These are phyloP conservation scores for Beauveria asiatica DNA, from an alignment of 2,329 filamentous ascomycete species.

Conservation along the genomic window DNA sequence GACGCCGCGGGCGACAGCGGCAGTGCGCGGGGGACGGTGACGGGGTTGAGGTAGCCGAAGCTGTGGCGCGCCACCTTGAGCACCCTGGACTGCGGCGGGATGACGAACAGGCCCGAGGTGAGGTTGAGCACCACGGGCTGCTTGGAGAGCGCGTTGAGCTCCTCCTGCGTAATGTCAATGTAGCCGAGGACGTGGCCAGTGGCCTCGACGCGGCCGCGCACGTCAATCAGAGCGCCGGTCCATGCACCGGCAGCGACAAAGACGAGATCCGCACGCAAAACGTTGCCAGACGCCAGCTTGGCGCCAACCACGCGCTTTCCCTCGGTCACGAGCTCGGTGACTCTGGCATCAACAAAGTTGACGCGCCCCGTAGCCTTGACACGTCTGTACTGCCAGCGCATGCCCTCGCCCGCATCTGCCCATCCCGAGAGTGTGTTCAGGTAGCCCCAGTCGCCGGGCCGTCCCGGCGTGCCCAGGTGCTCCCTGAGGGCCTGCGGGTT, in stretches of 20 bases:
- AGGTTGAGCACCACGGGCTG: conserved; percentile 70
- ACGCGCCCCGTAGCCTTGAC: conserved; percentile 49
- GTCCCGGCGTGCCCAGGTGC: conserved; percentile 38
- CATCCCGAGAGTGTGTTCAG: conserved; percentile 68
- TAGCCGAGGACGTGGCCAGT: conserved; percentile 79
- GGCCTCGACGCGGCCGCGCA: conserved; percentile 66
- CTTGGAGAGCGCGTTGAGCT: conserved; percentile 55
- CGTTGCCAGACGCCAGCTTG: conserved; percentile 24
- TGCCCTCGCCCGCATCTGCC: conserved; percentile 66
- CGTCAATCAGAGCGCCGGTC: conserved; percentile 69
- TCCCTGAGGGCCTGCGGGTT: conserved; percentile 34
- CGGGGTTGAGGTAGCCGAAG: conserved; percentile 57
- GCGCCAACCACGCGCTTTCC: conserved; percentile 45
- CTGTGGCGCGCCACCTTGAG: conserved; percentile 64
- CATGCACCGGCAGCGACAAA: conserved; percentile 83
- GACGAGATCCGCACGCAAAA: conserved; percentile 56
- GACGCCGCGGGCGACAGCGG: conserved; percentile 21
- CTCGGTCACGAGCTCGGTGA: conserved; percentile 31
- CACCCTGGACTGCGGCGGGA: conserved; percentile 53
- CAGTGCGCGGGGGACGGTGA: conserved; percentile 26
- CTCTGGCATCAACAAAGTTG: conserved; percentile 43
- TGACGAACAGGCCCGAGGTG: conserved; percentile 63
- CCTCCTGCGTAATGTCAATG: conserved; percentile 61
- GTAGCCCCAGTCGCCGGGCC: conserved; percentile 60
- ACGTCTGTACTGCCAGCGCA: conserved; percentile 52